Conservation (phyloP, 805 yeast species). For the Sugiyamaella smithiae region DNA sequence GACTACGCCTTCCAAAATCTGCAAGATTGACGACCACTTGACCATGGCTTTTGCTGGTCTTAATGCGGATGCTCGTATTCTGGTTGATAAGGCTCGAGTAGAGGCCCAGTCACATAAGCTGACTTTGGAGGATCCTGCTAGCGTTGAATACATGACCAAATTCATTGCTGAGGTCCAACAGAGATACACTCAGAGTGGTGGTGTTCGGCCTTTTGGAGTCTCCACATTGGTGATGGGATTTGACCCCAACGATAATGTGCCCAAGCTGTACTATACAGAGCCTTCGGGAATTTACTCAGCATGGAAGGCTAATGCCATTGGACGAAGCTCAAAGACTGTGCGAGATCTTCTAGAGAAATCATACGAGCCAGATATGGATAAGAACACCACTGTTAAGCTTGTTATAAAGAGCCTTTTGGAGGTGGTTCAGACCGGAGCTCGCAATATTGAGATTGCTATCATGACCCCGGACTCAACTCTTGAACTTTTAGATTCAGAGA, state of each 20-base stretch:
- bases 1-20: slow-evolving; percentile 91
- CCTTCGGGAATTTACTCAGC: slow-evolving; percentile 97
- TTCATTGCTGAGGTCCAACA: slow-evolving; percentile 98
- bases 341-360: slow-evolving; percentile 93
- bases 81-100: slow-evolving; percentile 91
- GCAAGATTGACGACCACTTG: slow-evolving; percentile 85
- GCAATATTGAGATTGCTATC: slow-evolving; percentile 89
- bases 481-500: slow-evolving; percentile 60
- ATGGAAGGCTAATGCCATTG: slow-evolving; percentile 98
- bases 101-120: slow-evolving; percentile 95
- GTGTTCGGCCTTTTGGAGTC: slow-evolving; percentile 97
- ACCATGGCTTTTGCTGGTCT: slow-evolving; percentile 94
- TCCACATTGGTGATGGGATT: slow-evolving; percentile 95
- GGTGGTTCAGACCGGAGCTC: slow-evolving; percentile 97
- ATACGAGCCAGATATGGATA: slow-evolving; percentile 58
- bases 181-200: slow-evolving; percentile 95
- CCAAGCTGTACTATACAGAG: slow-evolving; percentile 89
- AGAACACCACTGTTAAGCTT: slow-evolving; percentile 71
- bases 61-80: slow-evolving; percentile 96
- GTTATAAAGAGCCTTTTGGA: slow-evolving; percentile 86
- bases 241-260: slow-evolving; percentile 76
- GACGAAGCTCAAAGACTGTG: slow-evolving; percentile 91
- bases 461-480: slow-evolving; percentile 68
- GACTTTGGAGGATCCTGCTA: slow-evolving; percentile 91
- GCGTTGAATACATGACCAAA: slow-evolving; percentile 86